Evolutionary conservation across 2,329 filamentous ascomycete species (phyloP).

Genomic region (Cladobotryum mycophilum): DNA sequence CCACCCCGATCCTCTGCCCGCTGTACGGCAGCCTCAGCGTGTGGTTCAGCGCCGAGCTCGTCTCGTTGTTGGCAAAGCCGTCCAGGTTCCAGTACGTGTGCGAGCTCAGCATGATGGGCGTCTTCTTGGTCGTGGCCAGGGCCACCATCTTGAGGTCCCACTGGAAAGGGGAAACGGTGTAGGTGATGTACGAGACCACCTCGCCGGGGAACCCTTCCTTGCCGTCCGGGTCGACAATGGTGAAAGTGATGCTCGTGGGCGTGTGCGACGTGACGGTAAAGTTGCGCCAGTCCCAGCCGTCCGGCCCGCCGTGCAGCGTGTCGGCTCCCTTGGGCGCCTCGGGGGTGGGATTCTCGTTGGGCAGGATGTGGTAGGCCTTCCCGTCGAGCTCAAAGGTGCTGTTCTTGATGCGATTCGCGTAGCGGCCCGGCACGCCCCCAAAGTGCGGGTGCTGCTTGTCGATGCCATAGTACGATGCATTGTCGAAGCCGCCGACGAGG

Average conservation of each 20-base stretch:
- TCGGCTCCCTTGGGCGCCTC: slow-evolving; percentile 48
- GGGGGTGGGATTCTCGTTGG: slow-evolving; percentile 57
- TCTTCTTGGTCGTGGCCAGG: slow-evolving; percentile 64
- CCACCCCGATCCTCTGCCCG: slow-evolving; percentile 60
- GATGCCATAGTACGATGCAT: slow-evolving; percentile 61
- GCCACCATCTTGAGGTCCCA: slow-evolving; percentile 73
- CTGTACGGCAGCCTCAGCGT: slow-evolving; percentile 67
- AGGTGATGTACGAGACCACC: slow-evolving; percentile 68
- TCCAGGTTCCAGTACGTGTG: slow-evolving; percentile 81
- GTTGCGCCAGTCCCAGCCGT: slow-evolving; percentile 73
- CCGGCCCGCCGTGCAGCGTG: slow-evolving; percentile 62
- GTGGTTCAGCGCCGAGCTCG: slow-evolving; percentile 60
- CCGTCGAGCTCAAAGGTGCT: slow-evolving; percentile 65
- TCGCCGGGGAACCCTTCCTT: slow-evolving; percentile 74
- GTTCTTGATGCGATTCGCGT: slow-evolving; percentile 78
- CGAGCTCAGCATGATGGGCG: slow-evolving; percentile 73
- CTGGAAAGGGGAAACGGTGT: slow-evolving; percentile 57
- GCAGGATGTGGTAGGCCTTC: slow-evolving; percentile 47
- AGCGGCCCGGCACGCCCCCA: slow-evolving; percentile 66
- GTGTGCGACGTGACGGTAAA: slow-evolving; percentile 69
- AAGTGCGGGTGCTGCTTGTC: slow-evolving; percentile 64
- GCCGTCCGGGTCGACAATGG: slow-evolving; percentile 64
- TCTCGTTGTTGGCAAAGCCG: slow-evolving; percentile 68
- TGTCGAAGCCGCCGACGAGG: slow-evolving; percentile 69
- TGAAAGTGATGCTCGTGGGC: slow-evolving; percentile 64